Conservation (phyloP, 805 yeast species). For the Zygoascus flipseniorum region DNA sequence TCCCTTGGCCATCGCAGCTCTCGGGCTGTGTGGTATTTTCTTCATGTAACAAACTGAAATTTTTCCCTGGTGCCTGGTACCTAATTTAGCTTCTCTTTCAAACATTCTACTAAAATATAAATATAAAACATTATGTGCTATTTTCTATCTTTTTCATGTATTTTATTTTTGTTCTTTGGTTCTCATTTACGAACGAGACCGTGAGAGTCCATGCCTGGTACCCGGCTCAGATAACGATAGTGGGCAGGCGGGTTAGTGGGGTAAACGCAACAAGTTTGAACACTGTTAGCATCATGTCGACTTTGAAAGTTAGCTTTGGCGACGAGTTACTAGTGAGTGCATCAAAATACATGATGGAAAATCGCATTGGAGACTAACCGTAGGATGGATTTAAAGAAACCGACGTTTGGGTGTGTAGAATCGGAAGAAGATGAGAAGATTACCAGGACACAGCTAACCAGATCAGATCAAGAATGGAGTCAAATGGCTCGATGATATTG, state of each 20-base stretch:
- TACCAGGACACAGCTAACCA: not conserved
- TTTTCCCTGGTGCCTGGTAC: too few relatives aligned
- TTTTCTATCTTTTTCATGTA: too few relatives aligned
- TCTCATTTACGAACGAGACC: not conserved
- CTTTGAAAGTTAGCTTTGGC: conserved; percentile 22
- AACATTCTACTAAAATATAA: too few relatives aligned
- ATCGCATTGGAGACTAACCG: conserved; percentile 11
- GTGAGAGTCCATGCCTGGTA: not conserved
- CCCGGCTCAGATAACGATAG: not conserved
- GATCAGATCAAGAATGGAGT: conserved; percentile 44
- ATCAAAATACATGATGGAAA: not conserved
- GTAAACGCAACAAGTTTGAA: too few relatives aligned
- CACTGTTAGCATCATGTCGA: conserved; percentile 5
- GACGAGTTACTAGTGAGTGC: conserved; percentile 25
- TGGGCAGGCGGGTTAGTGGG: too few relatives aligned
- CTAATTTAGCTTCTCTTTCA: too few relatives aligned
- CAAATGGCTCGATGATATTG: conserved; percentile 70
- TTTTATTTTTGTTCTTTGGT: too few relatives aligned
- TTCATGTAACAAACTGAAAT: too few relatives aligned
- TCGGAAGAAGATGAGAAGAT: not conserved
- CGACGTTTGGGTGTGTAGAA: conserved; percentile 55
- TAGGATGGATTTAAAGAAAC: conserved; percentile 73
- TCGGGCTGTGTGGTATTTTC: too few relatives aligned
- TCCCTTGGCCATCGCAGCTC: too few relatives aligned
- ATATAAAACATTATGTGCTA: too few relatives aligned